phyloP scores from a whole-genome alignment of 2,329 filamentous ascomycete genomes.

The Periconia sp. region DNA sequence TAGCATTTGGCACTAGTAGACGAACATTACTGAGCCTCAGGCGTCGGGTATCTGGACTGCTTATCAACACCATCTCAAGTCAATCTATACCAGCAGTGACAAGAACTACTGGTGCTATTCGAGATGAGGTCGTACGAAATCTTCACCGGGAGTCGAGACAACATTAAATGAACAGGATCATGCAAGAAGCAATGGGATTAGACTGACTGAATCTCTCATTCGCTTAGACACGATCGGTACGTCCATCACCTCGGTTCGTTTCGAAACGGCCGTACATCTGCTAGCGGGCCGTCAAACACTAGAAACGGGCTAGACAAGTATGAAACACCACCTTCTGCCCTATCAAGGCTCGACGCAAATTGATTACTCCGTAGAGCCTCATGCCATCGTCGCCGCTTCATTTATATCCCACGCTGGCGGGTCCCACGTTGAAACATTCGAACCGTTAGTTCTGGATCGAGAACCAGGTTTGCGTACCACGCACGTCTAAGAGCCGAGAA shows the following conservation, averaged over 20 bases:
- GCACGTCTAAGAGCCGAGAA: conserved; percentile 16
- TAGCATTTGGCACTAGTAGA: too few species aligned
- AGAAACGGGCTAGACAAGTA: conserved; percentile 16
- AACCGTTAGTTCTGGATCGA: conserved; percentile 16
- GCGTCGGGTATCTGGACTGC: too few species aligned
- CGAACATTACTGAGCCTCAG: too few species aligned
- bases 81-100: too few species aligned
- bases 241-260: conserved; percentile 20
- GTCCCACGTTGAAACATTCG: conserved; percentile 19
- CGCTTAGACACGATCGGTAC: too few species aligned
- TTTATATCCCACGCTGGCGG: conserved; percentile 30
- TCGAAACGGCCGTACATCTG: conserved; percentile 29
- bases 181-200: too few species aligned
- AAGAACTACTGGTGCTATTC: too few species aligned
- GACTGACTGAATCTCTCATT: too few species aligned
- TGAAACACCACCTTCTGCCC: conserved; percentile 17
- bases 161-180: too few species aligned
- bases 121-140: too few species aligned
- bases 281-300: conserved; percentile 16
- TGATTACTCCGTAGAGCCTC: conserved; percentile 10
- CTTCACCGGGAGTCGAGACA: too few species aligned
- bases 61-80: too few species aligned
- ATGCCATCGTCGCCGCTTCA: conserved; percentile 22
- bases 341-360: conserved; percentile 12
- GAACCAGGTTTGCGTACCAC: conserved; percentile 22